Evolutionary conservation across 306 rosid genomes (phyloP).

Genomic region (Dalbergia cochinchinensis): DNA sequence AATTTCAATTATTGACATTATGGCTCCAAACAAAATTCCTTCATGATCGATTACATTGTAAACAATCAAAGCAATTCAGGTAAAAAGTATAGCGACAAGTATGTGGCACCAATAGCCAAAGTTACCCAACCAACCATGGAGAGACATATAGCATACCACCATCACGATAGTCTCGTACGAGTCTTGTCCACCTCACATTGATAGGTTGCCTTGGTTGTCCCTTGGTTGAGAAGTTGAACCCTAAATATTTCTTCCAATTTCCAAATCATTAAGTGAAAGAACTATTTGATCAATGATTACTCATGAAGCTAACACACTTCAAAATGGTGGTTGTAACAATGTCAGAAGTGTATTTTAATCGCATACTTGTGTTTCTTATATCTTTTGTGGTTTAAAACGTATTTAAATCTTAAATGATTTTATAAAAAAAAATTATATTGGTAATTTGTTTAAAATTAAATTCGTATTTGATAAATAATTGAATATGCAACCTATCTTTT

Average conservation of each 20-base stretch:
- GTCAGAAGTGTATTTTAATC: too few species aligned
- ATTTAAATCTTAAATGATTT: too few species aligned
- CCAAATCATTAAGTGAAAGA: not conserved
- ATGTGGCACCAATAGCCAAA: not conserved
- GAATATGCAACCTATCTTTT: too few species aligned
- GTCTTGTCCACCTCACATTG: not conserved
- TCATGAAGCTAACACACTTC: not conserved
- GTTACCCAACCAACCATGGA: not conserved
- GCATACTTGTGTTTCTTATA: too few species aligned
- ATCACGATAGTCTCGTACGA: not conserved
- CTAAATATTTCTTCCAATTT: not conserved
- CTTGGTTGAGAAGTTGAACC: not conserved
- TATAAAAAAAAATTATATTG: too few species aligned
- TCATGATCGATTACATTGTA: too few species aligned
- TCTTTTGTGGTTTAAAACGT: too few species aligned
- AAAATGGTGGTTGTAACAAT: too few species aligned
- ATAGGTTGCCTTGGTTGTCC: not conserved
- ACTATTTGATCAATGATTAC: not conserved
- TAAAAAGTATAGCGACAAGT: not conserved
- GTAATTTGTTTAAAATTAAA: too few species aligned
- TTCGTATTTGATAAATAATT: too few species aligned
- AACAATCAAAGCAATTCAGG: not conserved
- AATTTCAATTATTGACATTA: not conserved
- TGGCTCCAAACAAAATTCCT: not conserved
- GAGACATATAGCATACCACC: not conserved